Base-by-base conservation (phyloP, 164 flowering plant species). In the Tinospora cordifolia region DNA sequence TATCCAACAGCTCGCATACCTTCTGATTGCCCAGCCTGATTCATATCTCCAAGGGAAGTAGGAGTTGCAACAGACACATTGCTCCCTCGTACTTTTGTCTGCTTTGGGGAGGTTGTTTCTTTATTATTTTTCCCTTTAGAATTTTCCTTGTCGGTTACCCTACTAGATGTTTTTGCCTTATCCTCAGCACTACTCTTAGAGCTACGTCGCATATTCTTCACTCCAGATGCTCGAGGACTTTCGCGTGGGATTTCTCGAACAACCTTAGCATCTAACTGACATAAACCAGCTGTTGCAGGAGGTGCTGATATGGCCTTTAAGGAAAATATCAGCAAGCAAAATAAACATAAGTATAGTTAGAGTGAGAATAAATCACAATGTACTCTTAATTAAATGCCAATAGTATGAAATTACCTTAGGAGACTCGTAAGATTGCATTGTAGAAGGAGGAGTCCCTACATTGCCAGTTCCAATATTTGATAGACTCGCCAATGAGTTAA, bases 91-190 rank as follows among this genome's bases (percentile, higher is more conserved):
- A 71, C 85, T 15, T 59, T 66, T n/a, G 71, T 72, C 69, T 75
- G 82, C 65, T 76, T 81, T 26, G 57, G 49, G 69, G 81, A 67
- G 49, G 81, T 69, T 67, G 75, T 62, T 40, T 81, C 90, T 75
- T 82, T 85, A 30, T 58, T 54, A 67, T 40, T 60, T 66, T 69
- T 83, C 71, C 83, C 83, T 72, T 74, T 84, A 63, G 80, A 64
- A 76, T 72, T 71, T 75, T 74, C 88, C 72, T 78, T 88, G 30
- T 76, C 82, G 24, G 85, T 60, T 66, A 78, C 78, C 76, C 75
- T 84, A 54, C 71, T 76, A 73, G 87, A 77, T 47, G 83, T 73
- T 74, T 83, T 79, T 65, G 83, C 41, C 76, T 86, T 89, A 36
- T 85, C 87, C 72, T 79, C 87, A 54, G 81, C 34, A 49, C 75